Evolutionary conservation across 768 basidiomycete species (phyloP).

Genomic region (Erythrobasidium yunnanense): DNA sequence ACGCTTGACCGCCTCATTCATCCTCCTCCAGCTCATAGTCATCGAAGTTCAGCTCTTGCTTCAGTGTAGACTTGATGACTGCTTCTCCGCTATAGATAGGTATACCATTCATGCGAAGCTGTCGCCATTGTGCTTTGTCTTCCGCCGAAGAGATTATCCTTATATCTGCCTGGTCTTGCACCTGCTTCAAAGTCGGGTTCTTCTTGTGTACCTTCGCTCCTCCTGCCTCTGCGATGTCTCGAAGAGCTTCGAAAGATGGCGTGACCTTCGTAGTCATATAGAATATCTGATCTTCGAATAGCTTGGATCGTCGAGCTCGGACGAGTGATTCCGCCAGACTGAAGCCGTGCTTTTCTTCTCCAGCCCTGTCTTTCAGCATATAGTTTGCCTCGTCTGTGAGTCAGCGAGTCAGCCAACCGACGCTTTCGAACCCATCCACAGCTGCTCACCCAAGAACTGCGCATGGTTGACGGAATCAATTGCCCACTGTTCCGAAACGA

Average conservation of each 20-base stretch:
- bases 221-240: constrained; percentile 56
- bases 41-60: constrained; percentile 7
- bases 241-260: constrained; percentile 51
- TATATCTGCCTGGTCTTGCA: constrained; percentile 5
- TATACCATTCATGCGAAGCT: neutral
- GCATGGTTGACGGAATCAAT: constrained; percentile 51
- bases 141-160: neutral
- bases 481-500: constrained; percentile 63
- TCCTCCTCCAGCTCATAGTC: constrained; percentile 1
- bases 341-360: constrained; percentile 60
- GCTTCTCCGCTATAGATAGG: constrained; percentile 16
- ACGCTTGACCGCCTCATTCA: neutral
- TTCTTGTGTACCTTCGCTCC: constrained; percentile 50
- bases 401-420: neutral
- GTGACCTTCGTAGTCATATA: constrained; percentile 61
- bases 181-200: constrained; percentile 1
- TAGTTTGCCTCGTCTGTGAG: constrained; percentile 55
- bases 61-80: constrained; percentile 3
- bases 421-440: neutral
- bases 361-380: constrained; percentile 51
- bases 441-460: constrained; percentile 54
- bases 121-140: neutral
- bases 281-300: constrained; percentile 59
- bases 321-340: constrained; percentile 53
- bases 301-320: constrained; percentile 52